Evolutionary conservation across 2,329 filamentous ascomycete species (phyloP), one percentile per base, ranked within the genome.

Genomic region (Diaporthe sp.): DNA sequence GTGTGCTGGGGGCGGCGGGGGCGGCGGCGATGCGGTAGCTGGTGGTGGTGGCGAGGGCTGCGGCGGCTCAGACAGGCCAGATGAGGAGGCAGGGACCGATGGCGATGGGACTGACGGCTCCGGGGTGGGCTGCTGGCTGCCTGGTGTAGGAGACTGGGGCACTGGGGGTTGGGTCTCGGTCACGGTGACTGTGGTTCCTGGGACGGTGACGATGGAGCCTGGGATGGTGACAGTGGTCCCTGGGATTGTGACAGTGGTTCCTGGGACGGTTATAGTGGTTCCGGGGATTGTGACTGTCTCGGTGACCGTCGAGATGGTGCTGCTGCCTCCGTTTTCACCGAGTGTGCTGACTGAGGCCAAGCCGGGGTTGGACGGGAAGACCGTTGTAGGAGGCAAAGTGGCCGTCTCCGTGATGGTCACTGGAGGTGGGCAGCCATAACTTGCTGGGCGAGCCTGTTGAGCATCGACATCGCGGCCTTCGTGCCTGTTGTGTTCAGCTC

Each of bases 261-360:
- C 70, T n/a, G 70, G 70, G 15, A 37, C 22, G 6, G 70, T 72
- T 2, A 72, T 6, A 2, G 46, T 62, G 0, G 49, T 44, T 0
- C 58, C 70, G 2, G 58, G 46, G 10, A 65, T 28, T 12, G 71
- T 73, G 58, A 62, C 39, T n/a, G 53, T 73, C 58, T 53, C 28
- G 15, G 71, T 73, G 6, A 73, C 37, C 8, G 71, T 73, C 22
- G 1, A 2, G 34, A 65, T 34, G 42, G 51, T 44, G 53, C 13
- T 46, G 39, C 53, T 59, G 19, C 55, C 55, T 8, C 69, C 55
- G 13, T 51, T 46, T 34, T 34, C 69, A 8, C 22, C 31, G 2
- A 34, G 44, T 13, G 31, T 57, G 28, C 28, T 34, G 15, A n/a
- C 28, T 10, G 44, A 15, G 28, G 62, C 25, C 28, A n/a, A 42